These are phyloP conservation scores for Solanum chiquidenum DNA, from an alignment of 257 asterid species.

Conservation along the genomic window DNA sequence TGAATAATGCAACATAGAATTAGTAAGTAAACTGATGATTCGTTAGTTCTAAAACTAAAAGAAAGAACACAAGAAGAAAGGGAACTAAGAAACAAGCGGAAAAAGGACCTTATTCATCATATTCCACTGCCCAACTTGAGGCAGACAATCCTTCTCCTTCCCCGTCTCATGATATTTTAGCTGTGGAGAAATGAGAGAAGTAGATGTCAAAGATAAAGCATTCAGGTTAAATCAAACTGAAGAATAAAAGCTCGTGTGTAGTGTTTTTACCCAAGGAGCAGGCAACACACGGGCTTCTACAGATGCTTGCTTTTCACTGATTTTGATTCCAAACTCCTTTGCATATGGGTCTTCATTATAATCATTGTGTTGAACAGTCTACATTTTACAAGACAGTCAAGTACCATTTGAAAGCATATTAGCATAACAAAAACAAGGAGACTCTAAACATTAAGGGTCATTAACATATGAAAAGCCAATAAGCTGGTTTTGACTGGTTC, in stretches of 20 bases:
- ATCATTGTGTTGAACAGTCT: conserved; percentile 85
- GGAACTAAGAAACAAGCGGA: background rate
- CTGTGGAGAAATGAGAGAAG: conserved; percentile 22
- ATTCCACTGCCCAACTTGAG: conserved; percentile 99
- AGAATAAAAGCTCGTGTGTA: background rate
- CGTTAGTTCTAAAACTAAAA: no score
- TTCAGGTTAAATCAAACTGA: background rate
- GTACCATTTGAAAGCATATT: background rate
- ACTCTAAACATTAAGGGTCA: background rate
- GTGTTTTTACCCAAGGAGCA: conserved; percentile 87
- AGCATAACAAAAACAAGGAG: background rate
- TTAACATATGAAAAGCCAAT: background rate
- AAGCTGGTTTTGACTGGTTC: background rate
- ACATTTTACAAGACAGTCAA: conserved; percentile 5
- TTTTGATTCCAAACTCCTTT: conserved; percentile 81
- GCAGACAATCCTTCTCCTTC: conserved; percentile 91
- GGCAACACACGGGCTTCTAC: conserved; percentile 99
- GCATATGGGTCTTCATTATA: conserved; percentile 93
- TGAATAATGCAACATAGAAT: background rate
- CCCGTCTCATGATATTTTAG: conserved; percentile 90
- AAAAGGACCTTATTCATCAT: conserved; percentile 89
- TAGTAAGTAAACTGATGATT: background rate
- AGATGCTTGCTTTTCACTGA: conserved; percentile 71
- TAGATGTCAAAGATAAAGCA: conserved; percentile 1
- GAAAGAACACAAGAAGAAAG: background rate